Evolutionary conservation across 768 basidiomycete species (phyloP), one percentile per base, ranked within the genome.

Genomic region (Boletus rubescentipes): DNA sequence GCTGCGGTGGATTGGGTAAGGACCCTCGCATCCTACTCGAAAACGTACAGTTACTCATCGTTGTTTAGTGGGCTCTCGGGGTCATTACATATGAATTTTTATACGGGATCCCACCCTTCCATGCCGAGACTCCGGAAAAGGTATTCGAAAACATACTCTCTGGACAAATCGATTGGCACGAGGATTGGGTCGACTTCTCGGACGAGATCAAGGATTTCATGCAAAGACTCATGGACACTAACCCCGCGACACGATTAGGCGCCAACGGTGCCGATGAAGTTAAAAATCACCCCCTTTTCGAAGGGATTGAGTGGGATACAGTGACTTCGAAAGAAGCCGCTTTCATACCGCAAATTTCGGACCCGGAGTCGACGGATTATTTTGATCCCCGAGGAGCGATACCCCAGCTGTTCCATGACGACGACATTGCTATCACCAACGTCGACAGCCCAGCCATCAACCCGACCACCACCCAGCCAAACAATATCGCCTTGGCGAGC

Each of bases 301-400:
- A 81, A 42, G 91, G 83, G 32, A 89, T 98, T 58, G 90, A 98
- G 57, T 99, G 97, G 97, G 85, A 91, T 52, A 87, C 89, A 54
- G 85, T 99, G 49, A 91, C 91, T 9, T 84, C 84, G 9, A 83
- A 85, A 6, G 90, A 96, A 72, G 93, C 94, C 10, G 91, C 88
- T 31, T 99, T 99, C 75, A 93, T 98, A 47, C 97, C 97, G 43
- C 89, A 94, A 66, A 85, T 97, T 32, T 83, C 89, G 14, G 95
- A 98, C 71, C 94, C 95, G 5, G 95, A 98, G 73, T 96, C 93
- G 20, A 99, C 97, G n/a, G 97, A 99, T 70, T 99, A 99, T 74
- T 99, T 99, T 64, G 97, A 99, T 73, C 84, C 94, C 56, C 86
- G 97, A 40, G 97, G 97, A 4, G 96, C 96, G 15, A 84, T 91